Evolutionary conservation across 2,329 filamentous ascomycete genomes (phyloP).

Genomic region (Colletotrichum coccodes): DNA sequence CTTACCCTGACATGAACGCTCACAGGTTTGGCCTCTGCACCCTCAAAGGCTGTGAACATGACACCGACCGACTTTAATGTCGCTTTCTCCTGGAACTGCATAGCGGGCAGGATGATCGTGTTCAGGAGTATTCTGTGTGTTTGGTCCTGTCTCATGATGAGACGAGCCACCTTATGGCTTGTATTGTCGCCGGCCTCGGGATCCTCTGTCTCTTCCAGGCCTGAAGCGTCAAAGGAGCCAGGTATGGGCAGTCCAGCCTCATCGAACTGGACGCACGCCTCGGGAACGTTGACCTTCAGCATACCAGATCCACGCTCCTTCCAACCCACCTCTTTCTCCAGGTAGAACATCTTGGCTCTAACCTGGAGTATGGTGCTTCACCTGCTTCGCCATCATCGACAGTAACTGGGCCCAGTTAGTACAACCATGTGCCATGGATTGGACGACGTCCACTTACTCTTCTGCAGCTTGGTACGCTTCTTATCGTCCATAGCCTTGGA

Average conservation of each 20-base stretch:
- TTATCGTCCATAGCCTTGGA: conserved; percentile 66
- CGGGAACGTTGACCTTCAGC: conserved; percentile 83
- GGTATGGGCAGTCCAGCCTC: conserved; percentile 60
- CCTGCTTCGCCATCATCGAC: conserved; percentile 89
- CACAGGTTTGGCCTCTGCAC: conserved; percentile 62
- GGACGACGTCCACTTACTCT: conserved; percentile 63
- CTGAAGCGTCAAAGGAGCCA: conserved; percentile 66
- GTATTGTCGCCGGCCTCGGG: conserved; percentile 35
- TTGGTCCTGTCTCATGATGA: conserved; percentile 92
- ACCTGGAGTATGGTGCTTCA: conserved; percentile 81
- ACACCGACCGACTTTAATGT: conserved; percentile 77
- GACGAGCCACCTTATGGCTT: conserved; percentile 66
- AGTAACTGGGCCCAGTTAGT: conserved; percentile 59
- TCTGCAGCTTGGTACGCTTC: conserved; percentile 74
- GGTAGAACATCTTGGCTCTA: conserved; percentile 86
- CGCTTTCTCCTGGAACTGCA: conserved; percentile 83
- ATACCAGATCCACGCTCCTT: conserved; percentile 89
- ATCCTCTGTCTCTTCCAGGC: conserved; percentile 52
- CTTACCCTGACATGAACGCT: conserved; percentile 71
- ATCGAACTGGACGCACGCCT: conserved; percentile 65
- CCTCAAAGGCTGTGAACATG: conserved; percentile 72
- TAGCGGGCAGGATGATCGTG: conserved; percentile 79
- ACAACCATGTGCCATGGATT: background rate
- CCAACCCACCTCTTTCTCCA: conserved; percentile 80
- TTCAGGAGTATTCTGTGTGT: conserved; percentile 90